These are phyloP conservation scores for Lepidium didymum DNA, from an alignment of 345 rosid species.

Conservation along the genomic window DNA sequence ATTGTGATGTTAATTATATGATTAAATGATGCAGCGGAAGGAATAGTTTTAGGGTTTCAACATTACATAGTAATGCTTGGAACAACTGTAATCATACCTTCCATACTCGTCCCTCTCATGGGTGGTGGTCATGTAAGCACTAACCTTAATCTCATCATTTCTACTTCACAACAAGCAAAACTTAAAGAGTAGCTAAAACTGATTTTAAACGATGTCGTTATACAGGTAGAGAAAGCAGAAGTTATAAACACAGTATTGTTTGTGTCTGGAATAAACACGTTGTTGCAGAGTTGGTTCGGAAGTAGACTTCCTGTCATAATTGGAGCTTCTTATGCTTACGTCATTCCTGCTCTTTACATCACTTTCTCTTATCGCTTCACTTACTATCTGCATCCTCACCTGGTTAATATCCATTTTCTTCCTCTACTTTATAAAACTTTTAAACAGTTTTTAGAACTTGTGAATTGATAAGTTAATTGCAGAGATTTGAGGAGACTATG, in stretches of 20 bases:
- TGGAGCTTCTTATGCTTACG: slow-evolving; percentile 66
- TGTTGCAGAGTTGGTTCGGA: slow-evolving; percentile 65
- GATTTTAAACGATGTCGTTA: neutral
- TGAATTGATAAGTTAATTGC: neutral
- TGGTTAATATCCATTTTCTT: slow-evolving; percentile 33
- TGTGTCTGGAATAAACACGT: slow-evolving; percentile 74
- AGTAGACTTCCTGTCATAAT: slow-evolving; percentile 79
- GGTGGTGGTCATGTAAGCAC: slow-evolving; percentile 78
- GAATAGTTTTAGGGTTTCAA: slow-evolving; percentile 67
- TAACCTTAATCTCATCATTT: neutral
- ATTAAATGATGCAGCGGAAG: slow-evolving; percentile 53
- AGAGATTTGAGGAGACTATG: slow-evolving; percentile 66
- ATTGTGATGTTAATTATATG: neutral
- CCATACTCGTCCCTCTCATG: slow-evolving; percentile 67
- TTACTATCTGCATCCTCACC: slow-evolving; percentile 36
- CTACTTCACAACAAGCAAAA: neutral
- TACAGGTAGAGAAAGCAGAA: slow-evolving; percentile 73
- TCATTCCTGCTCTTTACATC: slow-evolving; percentile 64
- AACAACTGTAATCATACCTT: slow-evolving; percentile 62
- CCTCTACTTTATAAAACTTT: neutral
- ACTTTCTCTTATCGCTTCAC: slow-evolving; percentile 40
- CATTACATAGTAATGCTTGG: slow-evolving; percentile 94
- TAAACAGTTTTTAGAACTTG: neutral
- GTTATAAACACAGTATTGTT: slow-evolving; percentile 66
- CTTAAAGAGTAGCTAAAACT: neutral